Evolutionary conservation across 257 asterid genomes (phyloP), one percentile per base, ranked within the genome.

Genomic region (Eucommia ulmoides): DNA sequence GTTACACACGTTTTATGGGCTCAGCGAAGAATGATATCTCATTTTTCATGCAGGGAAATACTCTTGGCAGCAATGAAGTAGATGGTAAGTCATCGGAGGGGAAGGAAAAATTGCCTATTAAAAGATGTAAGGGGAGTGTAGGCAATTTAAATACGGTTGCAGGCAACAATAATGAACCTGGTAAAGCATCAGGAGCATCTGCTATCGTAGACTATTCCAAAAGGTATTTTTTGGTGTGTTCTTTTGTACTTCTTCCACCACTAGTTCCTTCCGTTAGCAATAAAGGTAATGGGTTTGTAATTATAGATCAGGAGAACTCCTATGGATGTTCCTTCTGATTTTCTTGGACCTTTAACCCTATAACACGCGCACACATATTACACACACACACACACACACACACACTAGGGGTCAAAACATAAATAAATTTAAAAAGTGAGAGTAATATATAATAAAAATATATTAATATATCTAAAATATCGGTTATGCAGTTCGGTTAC

Each of bases 121-220:
- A 86, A 80, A 80, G 94, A 68, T 91, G 96, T 56, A 91, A 65
- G 66, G 94, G 87, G 60, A 81, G 95, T 66, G 63, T 81, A n/a
- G n/a, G n/a, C n/a, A n/a, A n/a, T n/a, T n/a, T n/a, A 73, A 81
- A 86, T 59, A 81, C 81, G 94, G 73, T 81, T 29, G 74, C 87
- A 7, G 83, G 93, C 66, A 83, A 80, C 74, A 72, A 62, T 58
- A 74, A 63, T 41, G 89, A 84, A 59, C 69, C 80, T 55, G 83
- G 77, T 47, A 83, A 78, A 74, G 57, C 82, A 51, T 53, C 78
- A 25, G 79, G 82, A 57, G 73, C 79, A 69, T 66, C 88, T 53
- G 89, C 80, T 38, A 80, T 82, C 74, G 93, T 86, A 50, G 76
- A 45, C 38, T 29, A 29, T 29, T 29, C 38, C 38, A 8, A 29